phyloP scores from a whole-genome alignment of 129 eudicot genomes.

The Glebionis coronaria region DNA sequence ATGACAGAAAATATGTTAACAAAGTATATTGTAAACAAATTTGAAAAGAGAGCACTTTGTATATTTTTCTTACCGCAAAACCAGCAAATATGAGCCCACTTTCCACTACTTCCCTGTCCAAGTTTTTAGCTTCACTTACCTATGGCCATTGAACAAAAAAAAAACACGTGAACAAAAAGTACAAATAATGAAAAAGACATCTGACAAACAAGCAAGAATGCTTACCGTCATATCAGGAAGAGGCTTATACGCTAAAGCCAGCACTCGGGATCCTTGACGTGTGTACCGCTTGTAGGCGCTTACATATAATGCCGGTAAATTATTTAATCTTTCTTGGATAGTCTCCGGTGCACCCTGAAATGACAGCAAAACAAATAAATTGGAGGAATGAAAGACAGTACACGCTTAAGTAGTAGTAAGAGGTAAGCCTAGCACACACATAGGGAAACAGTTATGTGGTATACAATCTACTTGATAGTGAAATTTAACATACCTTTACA shows the following conservation, averaged over 20 bases:
- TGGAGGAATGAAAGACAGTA: too few relatives aligned
- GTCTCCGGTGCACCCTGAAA: conserved; percentile 99
- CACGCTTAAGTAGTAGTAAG: too few relatives aligned
- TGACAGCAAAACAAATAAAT: conserved; percentile 6
- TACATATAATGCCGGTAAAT: conserved; percentile 69
- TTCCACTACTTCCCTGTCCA: conserved; percentile 87
- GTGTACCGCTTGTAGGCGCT: conserved; percentile 82
- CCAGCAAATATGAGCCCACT: conserved; percentile 88
- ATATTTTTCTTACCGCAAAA: conserved; percentile 68
- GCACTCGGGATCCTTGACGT: conserved; percentile 97
- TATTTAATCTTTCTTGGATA: conserved; percentile 69
- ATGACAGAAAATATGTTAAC: conserved; percentile 20
- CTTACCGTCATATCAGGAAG: conserved; percentile 96
- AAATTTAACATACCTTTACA: conserved; percentile 61
- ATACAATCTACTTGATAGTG: too few relatives aligned
- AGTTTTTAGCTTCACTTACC: conserved; percentile 94
- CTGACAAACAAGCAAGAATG: neutral
- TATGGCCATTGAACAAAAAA: conserved; percentile 33
- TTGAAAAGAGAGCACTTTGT: neutral
- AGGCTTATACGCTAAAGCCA: conserved; percentile 86
- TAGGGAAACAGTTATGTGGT: conserved; percentile 3
- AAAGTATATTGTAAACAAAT: neutral
- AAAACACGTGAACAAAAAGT: conserved; percentile 4
- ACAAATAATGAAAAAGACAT: neutral
- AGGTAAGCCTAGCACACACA: neutral